Conservation (phyloP, 768 basidiomycete species). For the Boletales sp. region DNA sequence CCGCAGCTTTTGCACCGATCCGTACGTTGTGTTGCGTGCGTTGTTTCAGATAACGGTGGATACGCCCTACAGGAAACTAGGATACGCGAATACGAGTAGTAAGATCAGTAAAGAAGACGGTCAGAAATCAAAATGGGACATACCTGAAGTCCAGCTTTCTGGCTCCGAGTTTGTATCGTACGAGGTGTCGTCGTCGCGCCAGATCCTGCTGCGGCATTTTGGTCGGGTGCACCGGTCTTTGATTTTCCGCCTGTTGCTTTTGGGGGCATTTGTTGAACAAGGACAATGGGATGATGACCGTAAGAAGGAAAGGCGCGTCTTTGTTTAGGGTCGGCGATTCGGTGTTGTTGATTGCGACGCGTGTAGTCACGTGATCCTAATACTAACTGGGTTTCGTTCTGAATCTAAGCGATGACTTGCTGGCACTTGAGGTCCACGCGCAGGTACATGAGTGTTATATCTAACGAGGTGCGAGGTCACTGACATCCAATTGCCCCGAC, state of each 20-base stretch:
- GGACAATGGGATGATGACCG: conserved; percentile 25
- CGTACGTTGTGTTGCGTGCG: conserved; percentile 91
- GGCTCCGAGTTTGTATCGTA: conserved; percentile 65
- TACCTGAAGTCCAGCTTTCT: conserved; percentile 87
- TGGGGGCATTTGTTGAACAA: conserved; percentile 41
- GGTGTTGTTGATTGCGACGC: conserved; percentile 30
- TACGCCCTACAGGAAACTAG: conserved; percentile 96
- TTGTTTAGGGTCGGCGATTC: conserved; percentile 33
- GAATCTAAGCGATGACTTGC: too few relatives aligned
- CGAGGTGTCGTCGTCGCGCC: conserved; percentile 31
- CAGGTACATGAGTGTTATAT: too few relatives aligned
- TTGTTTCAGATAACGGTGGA: conserved; percentile 91
- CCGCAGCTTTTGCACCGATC: conserved; percentile 96
- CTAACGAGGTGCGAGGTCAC: too few relatives aligned
- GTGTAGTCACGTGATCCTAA: conserved; percentile 21
- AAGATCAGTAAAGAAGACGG: background rate
- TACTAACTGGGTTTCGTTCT: too few relatives aligned
- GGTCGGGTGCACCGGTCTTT: conserved; percentile 40
- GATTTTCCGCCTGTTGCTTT: conserved; percentile 61
- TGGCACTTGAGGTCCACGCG: too few relatives aligned
- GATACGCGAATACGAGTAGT: background rate
- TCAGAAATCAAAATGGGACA: conserved; percentile 9
- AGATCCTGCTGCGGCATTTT: conserved; percentile 22
- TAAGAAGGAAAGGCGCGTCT: conserved; percentile 29
- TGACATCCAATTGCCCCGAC: too few relatives aligned